A percentile compares a stretch with the other conserved stretches of the same genome.
Evolutionary conservation across 2,329 filamentous ascomycete species (phyloP).

Genomic region (Ampelomyces quisqualis): DNA sequence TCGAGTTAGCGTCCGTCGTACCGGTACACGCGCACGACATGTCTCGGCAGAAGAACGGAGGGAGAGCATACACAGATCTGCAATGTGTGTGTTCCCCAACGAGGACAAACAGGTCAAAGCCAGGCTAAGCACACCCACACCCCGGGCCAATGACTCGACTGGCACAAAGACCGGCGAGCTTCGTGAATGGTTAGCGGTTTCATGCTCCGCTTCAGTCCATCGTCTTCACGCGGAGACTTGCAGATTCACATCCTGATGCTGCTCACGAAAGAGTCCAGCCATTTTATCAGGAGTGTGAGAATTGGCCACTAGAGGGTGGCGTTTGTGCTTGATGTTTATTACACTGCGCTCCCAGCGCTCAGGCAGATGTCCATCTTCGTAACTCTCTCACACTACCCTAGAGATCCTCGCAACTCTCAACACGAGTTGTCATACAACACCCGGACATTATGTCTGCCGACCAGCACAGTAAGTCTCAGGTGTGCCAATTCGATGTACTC

Average conservation of each 20-base stretch:
- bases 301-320: conserved; percentile 21
- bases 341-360: conserved; percentile 28
- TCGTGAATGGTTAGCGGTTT: conserved; percentile 34
- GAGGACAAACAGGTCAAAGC: conserved; percentile 16
- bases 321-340: conserved; percentile 36
- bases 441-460: conserved; percentile 38
- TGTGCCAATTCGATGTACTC: conserved; percentile 12
- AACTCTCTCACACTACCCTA: conserved; percentile 25
- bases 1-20: too few relatives aligned
- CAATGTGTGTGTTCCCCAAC: conserved; percentile 17
- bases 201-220: conserved; percentile 24
- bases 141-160: conserved; percentile 7
- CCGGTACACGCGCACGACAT: too few relatives aligned
- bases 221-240: conserved; percentile 14
- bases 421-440: conserved; percentile 14
- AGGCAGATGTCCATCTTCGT: conserved; percentile 23
- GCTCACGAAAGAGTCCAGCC: conserved; percentile 11
- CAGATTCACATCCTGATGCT: conserved; percentile 12
- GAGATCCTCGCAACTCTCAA: conserved; percentile 17
- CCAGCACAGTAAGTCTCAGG: conserved; percentile 32
- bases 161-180: conserved; percentile 8
- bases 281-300: conserved; percentile 15
- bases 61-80: background rate
- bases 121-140: conserved; percentile 20
- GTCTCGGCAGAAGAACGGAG: too few relatives aligned